These are phyloP conservation scores for Candida maris DNA, from an alignment of 805 yeast species.

Conservation along the genomic window DNA sequence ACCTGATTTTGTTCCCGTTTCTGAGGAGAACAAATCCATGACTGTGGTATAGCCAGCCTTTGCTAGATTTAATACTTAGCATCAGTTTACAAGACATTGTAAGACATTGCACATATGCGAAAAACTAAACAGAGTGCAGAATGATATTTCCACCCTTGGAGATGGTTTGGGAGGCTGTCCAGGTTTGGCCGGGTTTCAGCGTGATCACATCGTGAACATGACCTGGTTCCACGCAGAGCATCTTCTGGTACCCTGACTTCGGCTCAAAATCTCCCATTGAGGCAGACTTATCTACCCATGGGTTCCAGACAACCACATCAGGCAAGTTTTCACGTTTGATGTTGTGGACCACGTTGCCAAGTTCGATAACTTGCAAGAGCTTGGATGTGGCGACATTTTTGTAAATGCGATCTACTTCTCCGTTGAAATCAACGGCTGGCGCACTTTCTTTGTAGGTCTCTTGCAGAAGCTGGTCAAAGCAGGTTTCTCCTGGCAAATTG, in stretches of 20 bases:
- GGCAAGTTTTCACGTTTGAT: slow-evolving; percentile 57
- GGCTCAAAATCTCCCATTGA: slow-evolving; percentile 90
- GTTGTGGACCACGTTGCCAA: slow-evolving; percentile 68
- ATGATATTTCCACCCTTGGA: slow-evolving; percentile 58
- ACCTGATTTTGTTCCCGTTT: slow-evolving; percentile 48
- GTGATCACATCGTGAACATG: slow-evolving; percentile 65
- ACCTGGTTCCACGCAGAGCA: slow-evolving; percentile 97
- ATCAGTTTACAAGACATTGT: no score
- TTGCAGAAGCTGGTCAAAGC: slow-evolving; percentile 72
- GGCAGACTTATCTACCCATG: slow-evolving; percentile 82
- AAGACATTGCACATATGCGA: no score
- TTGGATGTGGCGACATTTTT: slow-evolving; percentile 53
- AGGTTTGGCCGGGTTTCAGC: slow-evolving; percentile 66
- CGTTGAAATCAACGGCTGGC: slow-evolving; percentile 69
- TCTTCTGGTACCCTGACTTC: slow-evolving; percentile 71
- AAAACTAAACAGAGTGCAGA: slow-evolving; percentile 46
- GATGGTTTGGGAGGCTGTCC: slow-evolving; percentile 68
- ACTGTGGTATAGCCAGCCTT: no score
- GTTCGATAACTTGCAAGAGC: slow-evolving; percentile 62
- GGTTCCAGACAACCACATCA: slow-evolving; percentile 92
- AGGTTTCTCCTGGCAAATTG: slow-evolving; percentile 68
- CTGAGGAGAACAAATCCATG: no score
- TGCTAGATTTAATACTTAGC: no score
- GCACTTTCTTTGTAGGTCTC: slow-evolving; percentile 63
- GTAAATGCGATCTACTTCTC: slow-evolving; percentile 85